Base-by-base conservation (phyloP, 1,284 basidiomycete genomes). In the Cryptococcus sp. region DNA sequence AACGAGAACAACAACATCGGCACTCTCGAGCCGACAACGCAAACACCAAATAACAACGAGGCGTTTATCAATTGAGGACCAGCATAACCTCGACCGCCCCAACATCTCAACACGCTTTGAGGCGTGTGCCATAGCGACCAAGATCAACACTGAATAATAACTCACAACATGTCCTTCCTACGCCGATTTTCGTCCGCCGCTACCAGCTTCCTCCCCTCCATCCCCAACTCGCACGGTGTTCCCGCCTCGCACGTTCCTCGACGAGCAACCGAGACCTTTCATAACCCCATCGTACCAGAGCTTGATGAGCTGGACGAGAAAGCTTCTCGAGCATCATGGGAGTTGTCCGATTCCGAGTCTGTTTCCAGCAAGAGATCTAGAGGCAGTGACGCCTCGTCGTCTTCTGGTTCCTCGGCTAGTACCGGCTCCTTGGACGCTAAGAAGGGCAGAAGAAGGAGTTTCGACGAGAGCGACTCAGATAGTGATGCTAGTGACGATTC, bases 311-410 rank as follows among this genome's bases (percentile, higher is more conserved):
- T 63, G 20, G 54, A 59, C 23, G 57, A 55, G 13, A 55, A 61
- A 22, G 57, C 52, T n/a, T 67, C 63, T 20, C 52, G 69, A 47
- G 67, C 66, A 39, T 74, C 72, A 10, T 74, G 69, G 68, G 72
- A 74, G 54, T 37, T 74, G 16, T 74, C 72, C 22, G 70, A 72
- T 23, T 43, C 52, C 23, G 64, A 52, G 4, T 72, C 70, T 7
- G 40, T 60, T 11, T 57, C 54, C 22, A 53, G 50, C 23, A 53
- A 53, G 22, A 50, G 58, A 22, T 52, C 58, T 11, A 34, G 29
- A 34, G 41, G 51, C n/a, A 56, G 50, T 5, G 46, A 25, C n/a
- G 16, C 13, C 25, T 45, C 45, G 45, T 55, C 50, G 10, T 38
- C 45, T 43, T 29, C 44, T n/a, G 41, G 22, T 11, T 59, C 58